phyloP scores from a whole-genome alignment of 768 basidiomycete genomes.

The Boletus rufocinnamomeus region DNA sequence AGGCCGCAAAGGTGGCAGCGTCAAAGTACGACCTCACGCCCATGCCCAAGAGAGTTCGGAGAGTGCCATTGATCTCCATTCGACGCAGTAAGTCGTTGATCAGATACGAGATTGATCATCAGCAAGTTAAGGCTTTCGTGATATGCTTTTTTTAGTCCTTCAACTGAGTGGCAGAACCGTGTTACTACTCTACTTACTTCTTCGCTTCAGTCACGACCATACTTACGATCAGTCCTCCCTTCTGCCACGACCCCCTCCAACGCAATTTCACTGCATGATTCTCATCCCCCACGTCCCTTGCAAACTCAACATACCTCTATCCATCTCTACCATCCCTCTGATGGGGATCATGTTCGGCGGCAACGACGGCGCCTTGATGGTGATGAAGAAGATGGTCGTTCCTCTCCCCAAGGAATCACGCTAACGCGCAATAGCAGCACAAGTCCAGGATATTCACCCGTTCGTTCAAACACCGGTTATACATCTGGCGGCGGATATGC shows the following conservation, averaged over 20 bases:
- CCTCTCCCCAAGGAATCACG: conserved; percentile 11
- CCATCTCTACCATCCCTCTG: conserved; percentile 12
- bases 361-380: conserved; percentile 50
- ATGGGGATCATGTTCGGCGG: conserved; percentile 42
- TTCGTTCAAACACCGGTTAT: conserved; percentile 11
- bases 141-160: conserved; percentile 52
- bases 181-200: conserved; percentile 39
- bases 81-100: conserved; percentile 58
- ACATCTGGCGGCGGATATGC: conserved; percentile 22
- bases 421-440: conserved; percentile 18
- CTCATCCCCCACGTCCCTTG: conserved; percentile 7
- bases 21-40: conserved; percentile 28
- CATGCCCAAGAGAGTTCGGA: conserved; percentile 22
- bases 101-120: neutral
- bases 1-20: conserved; percentile 56
- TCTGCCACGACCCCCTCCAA: conserved; percentile 1
- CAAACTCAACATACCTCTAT: conserved; percentile 15
- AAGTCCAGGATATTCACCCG: conserved; percentile 23
- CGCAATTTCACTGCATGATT: conserved; percentile 16
- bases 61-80: conserved; percentile 44
- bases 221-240: conserved; percentile 1
- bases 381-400: conserved; percentile 6
- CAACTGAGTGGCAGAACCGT: conserved; percentile 82
- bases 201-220: conserved; percentile 19
- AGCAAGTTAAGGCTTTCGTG: conserved; percentile 4